A percentile compares a stretch with the other conserved stretches of the same genome.
Conservation (phyloP, 1,284 basidiomycete species). For the Cryptococcus maquisensis region DNA sequence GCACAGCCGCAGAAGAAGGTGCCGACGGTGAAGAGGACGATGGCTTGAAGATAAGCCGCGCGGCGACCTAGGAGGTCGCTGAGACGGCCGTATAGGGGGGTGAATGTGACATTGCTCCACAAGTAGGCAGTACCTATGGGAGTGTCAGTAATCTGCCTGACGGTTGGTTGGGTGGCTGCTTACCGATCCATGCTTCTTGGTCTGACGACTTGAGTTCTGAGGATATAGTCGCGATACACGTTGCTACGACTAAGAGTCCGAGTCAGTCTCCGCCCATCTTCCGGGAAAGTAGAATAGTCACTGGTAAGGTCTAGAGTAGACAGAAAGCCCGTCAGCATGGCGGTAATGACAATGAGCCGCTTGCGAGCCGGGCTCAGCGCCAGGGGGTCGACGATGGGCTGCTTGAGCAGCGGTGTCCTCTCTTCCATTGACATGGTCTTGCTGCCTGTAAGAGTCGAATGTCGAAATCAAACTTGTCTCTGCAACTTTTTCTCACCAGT, state of each 20-base stretch:
- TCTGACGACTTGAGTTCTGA: constrained; percentile 25
- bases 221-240: constrained; percentile 29
- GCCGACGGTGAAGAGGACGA: constrained; percentile 26
- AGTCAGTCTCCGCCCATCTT: not conserved
- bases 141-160: not conserved
- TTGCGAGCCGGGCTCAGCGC: constrained; percentile 8
- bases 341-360: constrained; percentile 20
- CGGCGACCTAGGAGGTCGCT: constrained; percentile 27
- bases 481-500: not conserved
- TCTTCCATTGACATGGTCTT: constrained; percentile 5
- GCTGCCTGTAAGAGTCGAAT: not conserved
- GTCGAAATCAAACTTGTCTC: not conserved
- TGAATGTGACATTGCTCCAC: constrained; percentile 29
- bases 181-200: constrained; percentile 31
- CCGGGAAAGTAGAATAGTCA: constrained; percentile 1
- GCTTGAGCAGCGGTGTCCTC: constrained; percentile 11
- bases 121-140: constrained; percentile 25
- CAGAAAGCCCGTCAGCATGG: constrained; percentile 24
- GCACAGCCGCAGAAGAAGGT: constrained; percentile 22
- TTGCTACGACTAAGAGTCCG: constrained; percentile 22
- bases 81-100: constrained; percentile 30
- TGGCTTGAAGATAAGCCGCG: constrained; percentile 20
- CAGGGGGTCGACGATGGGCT: not conserved
- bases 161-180: not conserved
- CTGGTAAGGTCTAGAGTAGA: constrained; percentile 25